Evolutionary conservation across 768 basidiomycete species (phyloP).

Genomic region (Rhizopogon salebrosus): DNA sequence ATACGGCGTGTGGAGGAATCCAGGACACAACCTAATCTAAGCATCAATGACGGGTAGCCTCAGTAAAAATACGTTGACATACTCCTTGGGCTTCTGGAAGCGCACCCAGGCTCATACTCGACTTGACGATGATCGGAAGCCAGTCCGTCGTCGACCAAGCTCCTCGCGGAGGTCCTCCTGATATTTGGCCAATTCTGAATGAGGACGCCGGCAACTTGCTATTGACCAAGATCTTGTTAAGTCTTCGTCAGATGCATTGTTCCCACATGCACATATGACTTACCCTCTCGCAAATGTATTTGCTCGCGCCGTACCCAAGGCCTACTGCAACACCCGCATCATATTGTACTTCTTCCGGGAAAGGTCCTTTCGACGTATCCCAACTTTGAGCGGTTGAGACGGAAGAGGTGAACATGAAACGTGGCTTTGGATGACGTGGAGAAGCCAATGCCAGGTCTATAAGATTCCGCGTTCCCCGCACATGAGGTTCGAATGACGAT

Average conservation of each 20-base stretch:
- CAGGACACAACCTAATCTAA: constrained; percentile 13
- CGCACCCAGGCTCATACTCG: constrained; percentile 17
- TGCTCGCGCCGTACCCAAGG: constrained; percentile 32
- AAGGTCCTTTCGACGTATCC: constrained; percentile 4
- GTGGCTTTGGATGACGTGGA: constrained; percentile 15
- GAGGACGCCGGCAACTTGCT: constrained; percentile 23
- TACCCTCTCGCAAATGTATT: constrained; percentile 11
- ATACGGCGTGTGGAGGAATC: constrained; percentile 14
- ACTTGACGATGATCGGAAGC: constrained; percentile 29
- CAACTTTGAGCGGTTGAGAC: constrained; percentile 17
- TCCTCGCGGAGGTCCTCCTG: constrained; percentile 23
- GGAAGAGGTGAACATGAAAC: constrained; percentile 32
- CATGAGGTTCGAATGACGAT: constrained; percentile 42
- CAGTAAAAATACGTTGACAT: constrained; percentile 1
- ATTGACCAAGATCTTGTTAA: constrained; percentile 19
- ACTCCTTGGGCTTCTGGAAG: constrained; percentile 23
- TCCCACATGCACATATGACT: not conserved
- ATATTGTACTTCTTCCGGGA: constrained; percentile 28
- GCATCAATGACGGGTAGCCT: not conserved
- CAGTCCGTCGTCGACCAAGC: constrained; percentile 29
- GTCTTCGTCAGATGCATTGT: not conserved
- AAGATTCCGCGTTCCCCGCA: constrained; percentile 41
- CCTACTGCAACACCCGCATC: constrained; percentile 27
- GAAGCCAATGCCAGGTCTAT: constrained; percentile 36
- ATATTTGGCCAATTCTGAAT: constrained; percentile 28